phyloP scores from a whole-genome alignment of 495 filamentous ascomycete species.

The Penicillium coffeae region DNA sequence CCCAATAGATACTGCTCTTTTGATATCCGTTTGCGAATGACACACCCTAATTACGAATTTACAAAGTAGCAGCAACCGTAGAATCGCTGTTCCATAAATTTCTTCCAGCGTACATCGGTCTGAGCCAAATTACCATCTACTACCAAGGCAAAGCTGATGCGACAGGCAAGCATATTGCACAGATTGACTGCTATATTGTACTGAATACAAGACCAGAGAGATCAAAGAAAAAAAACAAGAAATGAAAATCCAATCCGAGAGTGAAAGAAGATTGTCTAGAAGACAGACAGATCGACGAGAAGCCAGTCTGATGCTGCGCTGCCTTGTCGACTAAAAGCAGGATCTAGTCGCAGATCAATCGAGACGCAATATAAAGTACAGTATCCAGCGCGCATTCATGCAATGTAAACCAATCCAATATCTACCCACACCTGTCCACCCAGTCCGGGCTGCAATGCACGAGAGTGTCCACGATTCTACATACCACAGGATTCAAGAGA shows the following conservation, averaged over 20 bases:
- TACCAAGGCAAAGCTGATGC: too few species aligned
- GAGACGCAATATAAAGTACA: constrained; percentile 32
- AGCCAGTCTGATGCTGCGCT: constrained; percentile 4
- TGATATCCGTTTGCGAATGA: constrained; percentile 2
- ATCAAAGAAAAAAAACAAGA: constrained; percentile 11
- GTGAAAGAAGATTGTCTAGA: constrained; percentile 3
- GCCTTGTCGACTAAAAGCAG: constrained; percentile 7
- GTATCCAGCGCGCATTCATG: constrained; percentile 29
- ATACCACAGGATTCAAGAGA: constrained; percentile 19
- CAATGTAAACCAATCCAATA: constrained; percentile 32
- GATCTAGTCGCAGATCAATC: constrained; percentile 12
- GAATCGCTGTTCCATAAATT: too few species aligned
- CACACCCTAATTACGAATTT: not conserved
- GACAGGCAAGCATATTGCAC: constrained; percentile 12
- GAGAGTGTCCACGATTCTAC: constrained; percentile 19
- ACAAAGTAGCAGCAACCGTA: too few species aligned
- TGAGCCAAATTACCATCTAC: too few species aligned
- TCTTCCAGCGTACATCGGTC: too few species aligned
- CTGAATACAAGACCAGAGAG: constrained; percentile 14
- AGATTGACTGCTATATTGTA: constrained; percentile 16
- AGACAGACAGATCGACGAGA: constrained; percentile 8
- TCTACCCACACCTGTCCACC: constrained; percentile 26
- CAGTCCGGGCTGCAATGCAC: constrained; percentile 9
- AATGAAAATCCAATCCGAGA: constrained; percentile 1
- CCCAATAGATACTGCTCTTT: constrained; percentile 19